phyloP scores from a whole-genome alignment of 2,329 filamentous ascomycete species.

The Penicillium sp. region DNA sequence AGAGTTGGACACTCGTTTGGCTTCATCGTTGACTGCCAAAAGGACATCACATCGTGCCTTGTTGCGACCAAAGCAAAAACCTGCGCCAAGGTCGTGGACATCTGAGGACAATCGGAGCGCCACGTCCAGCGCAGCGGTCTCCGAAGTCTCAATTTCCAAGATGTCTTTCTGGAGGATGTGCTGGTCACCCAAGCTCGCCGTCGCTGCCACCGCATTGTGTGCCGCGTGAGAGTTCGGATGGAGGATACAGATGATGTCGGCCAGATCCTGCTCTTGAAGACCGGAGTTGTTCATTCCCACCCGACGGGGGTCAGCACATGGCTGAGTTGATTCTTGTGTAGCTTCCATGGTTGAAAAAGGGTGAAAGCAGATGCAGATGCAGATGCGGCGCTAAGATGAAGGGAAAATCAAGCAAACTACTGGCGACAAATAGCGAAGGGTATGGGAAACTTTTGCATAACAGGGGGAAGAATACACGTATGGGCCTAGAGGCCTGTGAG shows the following conservation, averaged over 20 bases:
- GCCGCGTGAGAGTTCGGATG: constrained; percentile 74
- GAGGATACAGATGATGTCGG: constrained; percentile 86
- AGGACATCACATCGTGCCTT: constrained; percentile 67
- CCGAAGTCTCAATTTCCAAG: constrained; percentile 41
- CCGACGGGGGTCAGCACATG: constrained; percentile 75
- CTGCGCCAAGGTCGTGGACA: constrained; percentile 65
- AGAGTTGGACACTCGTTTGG: constrained; percentile 81
- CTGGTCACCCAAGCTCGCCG: constrained; percentile 53
- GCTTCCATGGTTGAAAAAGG: constrained; percentile 37
- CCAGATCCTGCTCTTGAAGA: constrained; percentile 75
- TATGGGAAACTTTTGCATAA: constrained; percentile 28
- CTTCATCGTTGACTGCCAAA: constrained; percentile 65
- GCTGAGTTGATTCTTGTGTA: constrained; percentile 70
- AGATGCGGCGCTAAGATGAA: constrained; percentile 15
- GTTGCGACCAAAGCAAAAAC: constrained; percentile 87
- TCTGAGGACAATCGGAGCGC: constrained; percentile 75
- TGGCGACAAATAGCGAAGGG: constrained; percentile 16
- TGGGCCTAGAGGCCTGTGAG: constrained; percentile 11
- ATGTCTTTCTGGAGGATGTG: constrained; percentile 58
- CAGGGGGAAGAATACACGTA: constrained; percentile 25
- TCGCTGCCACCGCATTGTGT: constrained; percentile 64
- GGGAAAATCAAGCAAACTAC: constrained; percentile 13
- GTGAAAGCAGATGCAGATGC: constrained; percentile 6
- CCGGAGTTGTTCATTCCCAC: constrained; percentile 78
- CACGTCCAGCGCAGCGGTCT: constrained; percentile 56